phyloP scores from a whole-genome alignment of 257 asterid species.

The Primulina huaijiensis region DNA sequence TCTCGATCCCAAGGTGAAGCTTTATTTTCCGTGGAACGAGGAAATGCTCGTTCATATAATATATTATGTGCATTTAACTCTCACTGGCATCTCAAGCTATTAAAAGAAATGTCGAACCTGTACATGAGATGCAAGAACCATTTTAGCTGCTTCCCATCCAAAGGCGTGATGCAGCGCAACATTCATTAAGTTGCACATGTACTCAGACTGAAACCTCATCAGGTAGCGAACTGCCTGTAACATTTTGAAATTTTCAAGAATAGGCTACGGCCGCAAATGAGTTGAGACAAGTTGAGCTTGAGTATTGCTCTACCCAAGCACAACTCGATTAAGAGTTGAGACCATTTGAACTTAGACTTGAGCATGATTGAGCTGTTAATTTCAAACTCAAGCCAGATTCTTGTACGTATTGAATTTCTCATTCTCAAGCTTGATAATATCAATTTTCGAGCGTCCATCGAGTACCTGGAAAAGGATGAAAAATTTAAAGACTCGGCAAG shows the following conservation, averaged over 20 bases:
- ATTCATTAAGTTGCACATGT: slow-evolving; percentile 81
- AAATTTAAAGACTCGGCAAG: slow-evolving; percentile 1
- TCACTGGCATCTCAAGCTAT: not conserved
- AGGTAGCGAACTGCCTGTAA: slow-evolving; percentile 87
- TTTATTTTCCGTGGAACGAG: not conserved
- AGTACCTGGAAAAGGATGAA: not conserved
- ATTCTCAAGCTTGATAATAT: not conserved
- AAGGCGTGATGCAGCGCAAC: slow-evolving; percentile 75
- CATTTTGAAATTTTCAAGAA: not conserved
- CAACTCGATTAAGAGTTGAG: not conserved
- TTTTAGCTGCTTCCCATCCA: slow-evolving; percentile 81
- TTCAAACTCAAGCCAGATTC: not conserved
- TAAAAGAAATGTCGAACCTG: slow-evolving; percentile 40
- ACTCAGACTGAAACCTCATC: slow-evolving; percentile 86
- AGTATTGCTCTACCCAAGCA: not conserved
- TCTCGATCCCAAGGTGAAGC: not conserved
- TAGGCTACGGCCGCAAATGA: not conserved
- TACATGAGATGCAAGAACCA: slow-evolving; percentile 50
- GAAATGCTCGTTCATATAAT: not conserved
- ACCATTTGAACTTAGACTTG: not conserved
- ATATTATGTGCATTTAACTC: no score
- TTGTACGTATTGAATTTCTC: not conserved
- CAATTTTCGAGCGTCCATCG: not conserved
- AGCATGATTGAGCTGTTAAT: not conserved
- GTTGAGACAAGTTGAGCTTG: not conserved